Evolutionary conservation across 2,329 filamentous ascomycete species (phyloP), one percentile per base, ranked within the genome.

Genomic region (Penicillium decumbens): DNA sequence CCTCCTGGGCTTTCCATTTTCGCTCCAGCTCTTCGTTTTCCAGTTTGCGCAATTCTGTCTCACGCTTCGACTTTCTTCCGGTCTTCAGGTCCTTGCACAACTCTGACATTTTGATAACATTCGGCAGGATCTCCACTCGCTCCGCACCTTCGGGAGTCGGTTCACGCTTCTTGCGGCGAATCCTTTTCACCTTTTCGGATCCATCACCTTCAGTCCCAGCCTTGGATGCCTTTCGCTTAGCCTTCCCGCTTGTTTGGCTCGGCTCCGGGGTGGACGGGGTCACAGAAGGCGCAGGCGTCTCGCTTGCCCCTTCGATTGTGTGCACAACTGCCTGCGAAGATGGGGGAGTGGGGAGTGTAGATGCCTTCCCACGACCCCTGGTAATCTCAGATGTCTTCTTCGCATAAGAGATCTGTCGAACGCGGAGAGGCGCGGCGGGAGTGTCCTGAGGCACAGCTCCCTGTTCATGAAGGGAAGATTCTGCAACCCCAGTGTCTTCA

Each of bases 31-130:
- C 80, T 2, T 70, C 75, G 71, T 77, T 75, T 56, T 85, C 77
- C 48, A 83, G 76, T 47, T 74, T 73, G 7, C 77, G 76, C 67
- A 85, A 74, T 54, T 79, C 75, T 45, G 72, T 76, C 57, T 84
- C 82, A 5, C 76, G 74, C 50, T 76, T 74, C 0, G 82, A 84
- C 33, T 76, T 75, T 55, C 76, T 80, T 40, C 82, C 82, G 0
- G 73, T 74, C n/a, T 72, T 69, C 30, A 74, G 66, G 55, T 80
- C 78, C 44, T 73, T 76, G 56, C 76, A 79, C 2, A 85, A 65
- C 40, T 81, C 77, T 28, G 72, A 76, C 81, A 85, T 84, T 45
- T 76, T 80, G 3, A 80, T 71, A 18, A 72, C 68, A 10, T 75
- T 71, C 0, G 80, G 74, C 44, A 80, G 73, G 43, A 84, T 83